Evolutionary conservation across 2,329 filamentous ascomycete species (phyloP).

Genomic region (Alternaria solani): DNA sequence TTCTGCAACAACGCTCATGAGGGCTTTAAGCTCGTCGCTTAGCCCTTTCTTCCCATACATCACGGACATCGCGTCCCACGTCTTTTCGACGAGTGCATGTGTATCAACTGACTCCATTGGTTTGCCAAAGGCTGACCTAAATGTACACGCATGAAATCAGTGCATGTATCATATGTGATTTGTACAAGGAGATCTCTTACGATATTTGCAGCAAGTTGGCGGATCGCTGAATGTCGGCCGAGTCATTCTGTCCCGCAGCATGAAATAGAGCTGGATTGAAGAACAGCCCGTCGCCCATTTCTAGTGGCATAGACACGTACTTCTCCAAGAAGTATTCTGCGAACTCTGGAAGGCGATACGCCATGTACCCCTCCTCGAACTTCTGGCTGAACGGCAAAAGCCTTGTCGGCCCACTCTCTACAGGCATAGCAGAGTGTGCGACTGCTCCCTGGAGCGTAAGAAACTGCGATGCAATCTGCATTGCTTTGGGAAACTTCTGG

Average conservation of each 20-base stretch:
- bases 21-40: slow-evolving; percentile 55
- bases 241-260: slow-evolving; percentile 67
- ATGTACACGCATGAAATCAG: background rate
- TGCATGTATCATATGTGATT: background rate
- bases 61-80: slow-evolving; percentile 54
- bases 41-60: slow-evolving; percentile 49
- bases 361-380: slow-evolving; percentile 66
- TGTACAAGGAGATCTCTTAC: slow-evolving; percentile 61
- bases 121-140: slow-evolving; percentile 64
- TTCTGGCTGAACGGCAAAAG: slow-evolving; percentile 68
- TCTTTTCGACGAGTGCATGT: slow-evolving; percentile 56
- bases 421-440: slow-evolving; percentile 68
- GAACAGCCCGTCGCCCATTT: slow-evolving; percentile 67
- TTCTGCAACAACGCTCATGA: slow-evolving; percentile 62
- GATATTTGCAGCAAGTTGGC: slow-evolving; percentile 71
- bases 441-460: slow-evolving; percentile 70
- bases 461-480: slow-evolving; percentile 64
- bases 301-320: slow-evolving; percentile 62
- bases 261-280: slow-evolving; percentile 71
- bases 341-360: slow-evolving; percentile 64
- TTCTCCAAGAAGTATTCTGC: slow-evolving; percentile 62
- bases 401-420: slow-evolving; percentile 66
- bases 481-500: slow-evolving; percentile 59
- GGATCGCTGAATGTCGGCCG: slow-evolving; percentile 58
- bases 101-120: slow-evolving; percentile 69